phyloP scores from a whole-genome alignment of 2,329 filamentous ascomycete species.

The Ciborinia camelliae region DNA sequence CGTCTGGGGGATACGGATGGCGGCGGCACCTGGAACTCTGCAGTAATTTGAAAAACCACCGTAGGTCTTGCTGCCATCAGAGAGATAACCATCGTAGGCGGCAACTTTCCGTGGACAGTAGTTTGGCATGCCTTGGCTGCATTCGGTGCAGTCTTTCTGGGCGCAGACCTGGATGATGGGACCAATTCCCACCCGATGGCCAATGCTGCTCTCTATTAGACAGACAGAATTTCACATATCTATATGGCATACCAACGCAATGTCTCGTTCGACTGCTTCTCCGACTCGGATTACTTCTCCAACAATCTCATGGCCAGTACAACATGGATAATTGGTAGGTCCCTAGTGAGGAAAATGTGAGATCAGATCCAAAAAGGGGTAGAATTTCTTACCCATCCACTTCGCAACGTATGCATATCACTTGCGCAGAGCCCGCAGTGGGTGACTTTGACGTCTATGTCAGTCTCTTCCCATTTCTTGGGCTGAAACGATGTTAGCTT shows the following conservation, averaged over 20 bases:
- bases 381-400: slow-evolving; percentile 28
- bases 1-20: slow-evolving; percentile 53
- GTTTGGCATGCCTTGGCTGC: slow-evolving; percentile 7
- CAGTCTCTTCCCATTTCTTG: slow-evolving; percentile 45
- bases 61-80: slow-evolving; percentile 12
- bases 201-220: slow-evolving; percentile 1
- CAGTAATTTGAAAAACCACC: slow-evolving; percentile 43
- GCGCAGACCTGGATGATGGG: slow-evolving; percentile 8
- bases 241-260: slow-evolving; percentile 3
- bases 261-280: slow-evolving; percentile 31
- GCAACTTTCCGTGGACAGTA: slow-evolving; percentile 16
- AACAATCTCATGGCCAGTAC: slow-evolving; percentile 49
- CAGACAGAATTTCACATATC: neutral
- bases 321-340: slow-evolving; percentile 40
- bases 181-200: slow-evolving; percentile 4
- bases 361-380: neutral
- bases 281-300: slow-evolving; percentile 45
- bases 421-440: slow-evolving; percentile 48
- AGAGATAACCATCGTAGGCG: slow-evolving; percentile 1
- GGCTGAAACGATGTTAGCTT: slow-evolving; percentile 39
- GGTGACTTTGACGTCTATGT: slow-evolving; percentile 45
- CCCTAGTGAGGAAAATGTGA: slow-evolving; percentile 26
- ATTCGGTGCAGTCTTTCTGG: slow-evolving; percentile 3
- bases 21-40: slow-evolving; percentile 56
- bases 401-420: slow-evolving; percentile 33